A percentile compares a stretch with the other conserved stretches of the same genome.
Evolutionary conservation across 164 flowering plant species (phyloP).

Genomic region (Annona squamosa): DNA sequence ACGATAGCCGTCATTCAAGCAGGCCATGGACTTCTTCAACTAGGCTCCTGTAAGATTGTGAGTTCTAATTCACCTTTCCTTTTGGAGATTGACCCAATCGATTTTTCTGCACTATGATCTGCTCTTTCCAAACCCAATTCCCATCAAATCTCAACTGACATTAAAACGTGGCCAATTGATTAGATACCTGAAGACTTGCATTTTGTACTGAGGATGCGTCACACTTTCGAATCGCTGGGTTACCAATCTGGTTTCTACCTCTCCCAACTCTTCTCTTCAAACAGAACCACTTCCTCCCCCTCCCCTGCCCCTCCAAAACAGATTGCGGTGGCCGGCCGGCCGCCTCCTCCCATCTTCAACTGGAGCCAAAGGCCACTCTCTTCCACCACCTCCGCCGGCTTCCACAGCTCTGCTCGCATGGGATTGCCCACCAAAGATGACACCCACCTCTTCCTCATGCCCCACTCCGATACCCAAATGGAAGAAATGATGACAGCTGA

Average conservation of each 20-base stretch:
- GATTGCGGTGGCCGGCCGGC: constrained; percentile 23
- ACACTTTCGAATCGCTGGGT: constrained; percentile 92
- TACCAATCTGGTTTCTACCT: constrained; percentile 93
- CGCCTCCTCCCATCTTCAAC: constrained; percentile 73
- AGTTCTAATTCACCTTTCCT: constrained; percentile 20
- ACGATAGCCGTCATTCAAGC: constrained; percentile 99
- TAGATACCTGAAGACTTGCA: constrained; percentile 98
- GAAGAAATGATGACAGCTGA: constrained; percentile 68
- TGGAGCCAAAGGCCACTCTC: constrained; percentile 68
- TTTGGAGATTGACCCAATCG: background rate
- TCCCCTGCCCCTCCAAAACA: constrained; percentile 48
- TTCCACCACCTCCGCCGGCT: constrained; percentile 11
- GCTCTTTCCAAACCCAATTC: background rate
- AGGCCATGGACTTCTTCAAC: constrained; percentile 95
- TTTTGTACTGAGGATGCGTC: constrained; percentile 97
- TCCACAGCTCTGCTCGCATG: constrained; percentile 10
- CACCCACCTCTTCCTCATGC: constrained; percentile 68
- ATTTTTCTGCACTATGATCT: background rate
- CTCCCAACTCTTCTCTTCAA: constrained; percentile 87
- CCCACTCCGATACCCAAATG: constrained; percentile 58
- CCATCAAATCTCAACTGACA: background rate
- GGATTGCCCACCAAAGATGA: constrained; percentile 52
- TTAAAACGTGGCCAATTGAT: background rate
- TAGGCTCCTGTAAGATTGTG: constrained; percentile 98
- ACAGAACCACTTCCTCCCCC: constrained; percentile 44